A percentile compares a stretch with the other conserved stretches of the same genome.
phyloP scores from a whole-genome alignment of 108 stramenopile species.

The Bacterosira constricta region DNA sequence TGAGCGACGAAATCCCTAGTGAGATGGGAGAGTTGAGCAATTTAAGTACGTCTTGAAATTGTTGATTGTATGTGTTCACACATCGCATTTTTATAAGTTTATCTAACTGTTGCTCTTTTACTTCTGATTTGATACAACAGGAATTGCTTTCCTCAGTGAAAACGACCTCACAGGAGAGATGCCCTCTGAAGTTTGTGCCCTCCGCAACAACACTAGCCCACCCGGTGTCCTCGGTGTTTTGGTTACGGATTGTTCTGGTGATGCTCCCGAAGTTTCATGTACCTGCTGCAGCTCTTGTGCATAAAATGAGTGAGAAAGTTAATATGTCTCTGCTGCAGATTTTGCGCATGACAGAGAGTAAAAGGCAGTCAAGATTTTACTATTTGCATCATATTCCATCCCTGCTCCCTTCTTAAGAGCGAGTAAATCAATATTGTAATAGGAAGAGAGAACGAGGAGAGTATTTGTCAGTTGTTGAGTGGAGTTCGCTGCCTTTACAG shows the following conservation, averaged over 20 bases:
- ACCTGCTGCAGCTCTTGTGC: constrained; percentile 31
- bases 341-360: no score
- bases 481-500: no score
- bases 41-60: constrained; percentile 20
- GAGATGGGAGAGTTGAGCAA: constrained; percentile 25
- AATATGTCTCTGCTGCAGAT: no score
- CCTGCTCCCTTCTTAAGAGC: no score
- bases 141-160: constrained; percentile 36
- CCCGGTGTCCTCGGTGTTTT: constrained; percentile 35
- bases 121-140: background rate
- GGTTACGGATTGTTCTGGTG: constrained; percentile 29
- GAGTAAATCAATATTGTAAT: no score
- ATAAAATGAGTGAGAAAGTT: constrained; percentile 2
- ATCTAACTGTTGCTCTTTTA: background rate
- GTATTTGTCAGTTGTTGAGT: no score
- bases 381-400: no score
- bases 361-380: no score
- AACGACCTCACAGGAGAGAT: constrained; percentile 19
- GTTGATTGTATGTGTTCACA: background rate
- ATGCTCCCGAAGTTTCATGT: constrained; percentile 26
- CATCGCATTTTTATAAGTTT: background rate
- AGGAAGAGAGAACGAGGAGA: no score
- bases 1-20: constrained; percentile 62
- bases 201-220: constrained; percentile 26
- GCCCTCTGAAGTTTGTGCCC: constrained; percentile 33